A percentile compares a stretch with the other conserved stretches of the same genome.
Conservation (phyloP, 345 rosid species). For the Euphorbia pulcherrima region DNA sequence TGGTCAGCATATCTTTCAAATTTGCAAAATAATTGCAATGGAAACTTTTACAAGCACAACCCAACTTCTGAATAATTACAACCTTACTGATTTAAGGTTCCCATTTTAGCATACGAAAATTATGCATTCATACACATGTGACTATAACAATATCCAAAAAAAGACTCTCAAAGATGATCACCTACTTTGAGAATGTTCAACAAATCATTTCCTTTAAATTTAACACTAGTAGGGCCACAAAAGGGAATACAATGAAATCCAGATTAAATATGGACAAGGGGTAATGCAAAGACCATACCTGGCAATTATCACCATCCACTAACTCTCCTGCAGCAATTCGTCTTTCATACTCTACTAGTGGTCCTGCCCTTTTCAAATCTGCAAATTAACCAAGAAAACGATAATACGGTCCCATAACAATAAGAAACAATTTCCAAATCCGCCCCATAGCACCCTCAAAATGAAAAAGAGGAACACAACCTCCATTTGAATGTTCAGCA, state of each 20-base stretch:
- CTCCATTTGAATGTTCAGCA: conserved; percentile 35
- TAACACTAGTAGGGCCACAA: background rate
- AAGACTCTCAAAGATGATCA: background rate
- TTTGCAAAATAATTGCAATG: background rate
- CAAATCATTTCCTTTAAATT: background rate
- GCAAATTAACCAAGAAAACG: conserved; percentile 22
- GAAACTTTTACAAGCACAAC: background rate
- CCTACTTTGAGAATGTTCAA: background rate
- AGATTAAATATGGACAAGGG: background rate
- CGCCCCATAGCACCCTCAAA: background rate
- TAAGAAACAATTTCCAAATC: background rate
- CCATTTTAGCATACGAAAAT: background rate
- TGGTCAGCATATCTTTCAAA: background rate
- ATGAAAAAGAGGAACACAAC: conserved; percentile 21
- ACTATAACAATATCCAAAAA: background rate
- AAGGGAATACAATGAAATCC: background rate
- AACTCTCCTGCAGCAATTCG: conserved; percentile 77
- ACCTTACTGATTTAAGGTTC: background rate
- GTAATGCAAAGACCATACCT: conserved; percentile 41
- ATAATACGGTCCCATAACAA: background rate
- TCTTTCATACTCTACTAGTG: conserved; percentile 81
- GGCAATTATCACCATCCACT: conserved; percentile 78
- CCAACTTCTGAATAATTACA: background rate
- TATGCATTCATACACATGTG: background rate
- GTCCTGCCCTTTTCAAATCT: conserved; percentile 65